A percentile compares a stretch with the other conserved stretches of the same genome.
Evolutionary conservation across 495 filamentous ascomycete species (phyloP).

Genomic region (Lasiosphaeriaceae sp.): DNA sequence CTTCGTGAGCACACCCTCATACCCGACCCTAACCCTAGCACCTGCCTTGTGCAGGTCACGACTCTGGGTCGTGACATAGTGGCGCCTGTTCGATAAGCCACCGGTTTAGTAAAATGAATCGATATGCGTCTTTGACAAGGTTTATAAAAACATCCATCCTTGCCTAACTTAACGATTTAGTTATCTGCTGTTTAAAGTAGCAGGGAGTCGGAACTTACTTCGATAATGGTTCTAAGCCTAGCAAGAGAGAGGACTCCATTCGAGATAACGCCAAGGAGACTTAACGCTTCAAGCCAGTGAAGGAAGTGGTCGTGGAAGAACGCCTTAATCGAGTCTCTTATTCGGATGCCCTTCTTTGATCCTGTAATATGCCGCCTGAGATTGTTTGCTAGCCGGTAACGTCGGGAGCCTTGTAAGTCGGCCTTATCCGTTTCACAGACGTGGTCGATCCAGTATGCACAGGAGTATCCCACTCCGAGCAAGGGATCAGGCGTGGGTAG

Average conservation of each 20-base stretch:
- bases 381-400: background rate
- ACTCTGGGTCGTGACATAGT: too few relatives aligned
- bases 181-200: background rate
- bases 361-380: background rate
- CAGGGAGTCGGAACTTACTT: background rate
- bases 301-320: conserved; percentile 3
- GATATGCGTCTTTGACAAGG: background rate
- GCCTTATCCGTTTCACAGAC: conserved; percentile 1
- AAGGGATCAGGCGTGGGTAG: background rate
- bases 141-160: background rate
- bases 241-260: background rate
- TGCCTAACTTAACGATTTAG: background rate
- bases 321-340: background rate
- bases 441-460: background rate
- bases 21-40: too few relatives aligned
- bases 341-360: conserved; percentile 1
- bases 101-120: background rate
- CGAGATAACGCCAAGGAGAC: background rate
- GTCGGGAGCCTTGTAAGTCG: background rate
- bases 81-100: conserved; percentile 1
- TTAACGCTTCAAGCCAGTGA: conserved; percentile 3
- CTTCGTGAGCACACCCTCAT: too few relatives aligned
- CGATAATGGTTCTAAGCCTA: background rate
- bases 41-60: too few relatives aligned
- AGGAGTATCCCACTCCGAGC: background rate